Conservation (phyloP, 805 yeast genomes). For the Yarrowia keelungensis region DNA sequence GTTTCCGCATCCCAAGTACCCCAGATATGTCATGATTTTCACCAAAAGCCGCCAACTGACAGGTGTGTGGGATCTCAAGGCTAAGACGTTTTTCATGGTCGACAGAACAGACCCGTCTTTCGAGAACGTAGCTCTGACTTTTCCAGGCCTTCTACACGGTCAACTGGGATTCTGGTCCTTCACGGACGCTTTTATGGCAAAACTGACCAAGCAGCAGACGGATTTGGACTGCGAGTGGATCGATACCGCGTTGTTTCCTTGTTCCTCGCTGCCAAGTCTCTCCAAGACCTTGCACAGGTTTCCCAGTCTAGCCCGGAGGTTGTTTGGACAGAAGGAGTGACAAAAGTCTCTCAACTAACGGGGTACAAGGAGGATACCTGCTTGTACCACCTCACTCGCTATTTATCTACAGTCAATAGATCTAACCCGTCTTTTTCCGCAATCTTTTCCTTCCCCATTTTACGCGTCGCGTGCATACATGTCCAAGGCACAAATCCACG, state of each 20-base stretch:
- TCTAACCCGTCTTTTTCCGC: no score
- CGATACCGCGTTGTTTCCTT: constrained; percentile 9
- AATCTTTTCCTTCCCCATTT: no score
- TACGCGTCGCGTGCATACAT: no score
- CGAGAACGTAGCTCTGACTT: not conserved
- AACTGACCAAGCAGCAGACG: constrained; percentile 15
- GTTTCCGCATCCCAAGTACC: constrained; percentile 12
- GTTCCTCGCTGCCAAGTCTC: constrained; percentile 2
- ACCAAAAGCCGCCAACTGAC: constrained; percentile 1
- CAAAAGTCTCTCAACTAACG: no score
- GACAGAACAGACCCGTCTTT: not conserved
- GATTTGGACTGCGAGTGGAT: constrained; percentile 6
- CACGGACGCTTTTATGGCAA: not conserved
- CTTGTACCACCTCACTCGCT: no score
- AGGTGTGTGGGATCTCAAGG: constrained; percentile 14
- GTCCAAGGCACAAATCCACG: not conserved
- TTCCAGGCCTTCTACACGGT: constrained; percentile 4
- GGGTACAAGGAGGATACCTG: no score
- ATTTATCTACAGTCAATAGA: no score
- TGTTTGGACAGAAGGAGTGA: not conserved
- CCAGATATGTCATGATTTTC: constrained; percentile 15
- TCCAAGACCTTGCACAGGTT: not conserved
- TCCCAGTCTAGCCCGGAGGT: constrained; percentile 6
- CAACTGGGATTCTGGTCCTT: constrained; percentile 13
- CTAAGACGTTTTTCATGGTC: not conserved